phyloP scores from a whole-genome alignment of 179 eudicot species.

The Camellia oleifera region DNA sequence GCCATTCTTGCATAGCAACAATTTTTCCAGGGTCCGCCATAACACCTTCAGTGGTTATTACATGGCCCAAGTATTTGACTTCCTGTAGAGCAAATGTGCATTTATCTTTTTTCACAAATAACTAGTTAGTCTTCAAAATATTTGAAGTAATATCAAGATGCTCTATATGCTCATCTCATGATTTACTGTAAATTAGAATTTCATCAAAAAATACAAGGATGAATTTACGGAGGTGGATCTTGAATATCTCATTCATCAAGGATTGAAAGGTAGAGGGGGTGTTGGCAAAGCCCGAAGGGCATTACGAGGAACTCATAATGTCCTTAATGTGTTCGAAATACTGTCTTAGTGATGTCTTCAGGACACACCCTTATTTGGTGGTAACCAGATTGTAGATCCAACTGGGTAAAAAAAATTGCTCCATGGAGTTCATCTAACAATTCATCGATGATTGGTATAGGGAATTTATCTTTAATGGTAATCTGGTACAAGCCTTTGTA shows the following conservation, averaged over 20 bases:
- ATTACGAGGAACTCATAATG: neutral
- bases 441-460: neutral
- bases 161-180: neutral
- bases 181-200: neutral
- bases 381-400: neutral
- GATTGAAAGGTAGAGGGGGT: neutral
- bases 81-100: neutral
- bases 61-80: neutral
- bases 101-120: neutral
- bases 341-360: neutral
- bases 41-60: neutral
- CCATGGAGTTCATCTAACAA: neutral
- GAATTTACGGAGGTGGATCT: too few relatives aligned
- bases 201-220: neutral
- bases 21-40: neutral
- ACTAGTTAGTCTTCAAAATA: neutral
- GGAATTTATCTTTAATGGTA: neutral
- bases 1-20: neutral
- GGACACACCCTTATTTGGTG: neutral
- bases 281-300: neutral
- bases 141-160: neutral
- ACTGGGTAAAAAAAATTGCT: neutral
- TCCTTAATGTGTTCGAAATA: neutral
- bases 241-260: neutral
- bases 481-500: neutral